These are phyloP conservation scores for Diutina ranongensis DNA, from an alignment of 1,139 yeast genomes.

Conservation along the genomic window DNA sequence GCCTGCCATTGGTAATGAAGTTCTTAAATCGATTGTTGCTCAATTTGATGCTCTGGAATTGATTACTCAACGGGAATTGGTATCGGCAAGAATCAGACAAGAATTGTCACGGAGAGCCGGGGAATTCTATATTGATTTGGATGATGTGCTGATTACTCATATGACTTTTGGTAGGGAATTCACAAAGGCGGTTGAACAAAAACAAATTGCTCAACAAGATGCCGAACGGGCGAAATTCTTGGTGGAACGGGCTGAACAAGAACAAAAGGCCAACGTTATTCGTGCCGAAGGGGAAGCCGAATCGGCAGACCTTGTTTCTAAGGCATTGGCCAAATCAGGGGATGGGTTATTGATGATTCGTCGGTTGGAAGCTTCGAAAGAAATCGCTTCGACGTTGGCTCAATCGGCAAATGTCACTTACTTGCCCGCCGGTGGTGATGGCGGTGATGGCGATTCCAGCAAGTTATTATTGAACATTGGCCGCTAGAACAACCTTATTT, in stretches of 20 bases:
- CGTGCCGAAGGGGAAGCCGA: constrained; percentile 99
- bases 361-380: constrained; percentile 66
- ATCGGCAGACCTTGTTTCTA: constrained; percentile 91
- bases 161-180: constrained; percentile 96
- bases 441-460: constrained; percentile 20
- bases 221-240: constrained; percentile 94
- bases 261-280: constrained; percentile 86
- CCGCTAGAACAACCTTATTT: constrained; percentile 12
- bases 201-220: constrained; percentile 98
- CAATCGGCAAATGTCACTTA: constrained; percentile 82
- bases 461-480: constrained; percentile 33
- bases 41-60: constrained; percentile 98
- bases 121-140: constrained; percentile 85
- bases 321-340: constrained; percentile 89
- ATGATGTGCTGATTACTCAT: constrained; percentile 96
- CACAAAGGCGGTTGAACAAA: constrained; percentile 97
- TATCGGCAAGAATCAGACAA: constrained; percentile 78
- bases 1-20: constrained; percentile 96
- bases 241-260: constrained; percentile 97
- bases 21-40: constrained; percentile 88
- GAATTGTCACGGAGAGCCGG: constrained; percentile 77
- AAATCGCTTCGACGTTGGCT: constrained; percentile 13
- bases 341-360: constrained; percentile 91
- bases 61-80: constrained; percentile 94
- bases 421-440: constrained; percentile 50